Conservation (phyloP, 148 eudicot genomes). For the Euryodendron excelsum region DNA sequence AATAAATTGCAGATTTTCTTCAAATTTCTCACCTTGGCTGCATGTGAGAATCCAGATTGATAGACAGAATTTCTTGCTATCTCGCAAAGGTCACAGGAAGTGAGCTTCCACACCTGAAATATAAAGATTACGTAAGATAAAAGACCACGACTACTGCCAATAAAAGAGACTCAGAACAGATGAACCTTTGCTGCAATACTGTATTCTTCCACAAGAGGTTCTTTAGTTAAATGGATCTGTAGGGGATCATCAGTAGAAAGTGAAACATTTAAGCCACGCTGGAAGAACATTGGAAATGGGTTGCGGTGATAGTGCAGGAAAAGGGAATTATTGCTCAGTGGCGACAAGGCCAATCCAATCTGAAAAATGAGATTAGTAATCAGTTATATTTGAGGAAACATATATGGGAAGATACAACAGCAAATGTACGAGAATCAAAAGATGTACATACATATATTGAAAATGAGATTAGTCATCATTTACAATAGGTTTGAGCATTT, state of each 20-base stretch:
- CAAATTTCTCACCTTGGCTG: conserved; percentile 56
- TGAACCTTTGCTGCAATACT: conserved; percentile 76
- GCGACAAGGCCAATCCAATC: conserved; percentile 85
- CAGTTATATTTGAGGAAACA: neutral
- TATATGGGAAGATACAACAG: neutral
- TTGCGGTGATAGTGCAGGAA: conserved; percentile 80
- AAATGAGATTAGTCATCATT: too few species aligned
- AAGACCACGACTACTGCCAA: conserved; percentile 8
- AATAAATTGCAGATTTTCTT: neutral
- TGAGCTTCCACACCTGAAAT: conserved; percentile 79
- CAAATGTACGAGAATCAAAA: neutral
- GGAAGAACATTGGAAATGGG: conserved; percentile 79
- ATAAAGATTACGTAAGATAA: neutral
- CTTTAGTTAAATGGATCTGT: conserved; percentile 85
- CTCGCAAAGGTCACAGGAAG: conserved; percentile 81
- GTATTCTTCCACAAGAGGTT: conserved; percentile 78
- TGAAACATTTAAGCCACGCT: conserved; percentile 78
- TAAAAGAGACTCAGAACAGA: neutral
- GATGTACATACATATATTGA: neutral
- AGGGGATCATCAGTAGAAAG: conserved; percentile 82
- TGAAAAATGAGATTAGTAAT: conserved; percentile 20
- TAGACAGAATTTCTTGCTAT: conserved; percentile 82
- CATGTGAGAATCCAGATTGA: conserved; percentile 80
- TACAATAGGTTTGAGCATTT: neutral
- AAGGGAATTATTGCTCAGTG: conserved; percentile 79